Evolutionary conservation across 768 basidiomycete species (phyloP).

Genomic region (Tulasnella sp.): DNA sequence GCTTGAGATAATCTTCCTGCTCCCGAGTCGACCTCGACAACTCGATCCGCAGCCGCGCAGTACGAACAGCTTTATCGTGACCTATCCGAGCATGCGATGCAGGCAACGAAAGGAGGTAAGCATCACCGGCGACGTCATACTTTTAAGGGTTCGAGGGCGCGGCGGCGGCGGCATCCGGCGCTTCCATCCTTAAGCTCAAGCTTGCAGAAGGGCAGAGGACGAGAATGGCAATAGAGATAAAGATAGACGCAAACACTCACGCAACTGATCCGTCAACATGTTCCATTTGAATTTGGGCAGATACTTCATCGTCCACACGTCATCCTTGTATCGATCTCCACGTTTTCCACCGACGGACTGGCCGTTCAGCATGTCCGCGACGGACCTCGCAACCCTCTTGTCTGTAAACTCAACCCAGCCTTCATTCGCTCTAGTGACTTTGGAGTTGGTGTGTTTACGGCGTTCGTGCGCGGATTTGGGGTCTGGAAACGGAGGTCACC

Average conservation of each 20-base stretch:
- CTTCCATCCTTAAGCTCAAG: background rate
- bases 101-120: background rate
- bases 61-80: constrained; percentile 69
- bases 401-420: constrained; percentile 99
- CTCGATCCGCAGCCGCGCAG: constrained; percentile 86
- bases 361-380: constrained; percentile 95
- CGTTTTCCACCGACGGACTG: constrained; percentile 93
- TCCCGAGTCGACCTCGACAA: constrained; percentile 82
- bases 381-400: constrained; percentile 82
- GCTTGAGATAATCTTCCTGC: constrained; percentile 87
- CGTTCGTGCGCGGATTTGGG: constrained; percentile 82
- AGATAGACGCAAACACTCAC: constrained; percentile 60
- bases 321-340: constrained; percentile 86
- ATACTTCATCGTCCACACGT: constrained; percentile 99
- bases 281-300: constrained; percentile 97
- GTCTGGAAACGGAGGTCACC: constrained; percentile 47
- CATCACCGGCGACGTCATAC: background rate
- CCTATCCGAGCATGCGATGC: constrained; percentile 64
- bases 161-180: background rate
- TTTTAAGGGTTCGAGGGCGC: background rate
- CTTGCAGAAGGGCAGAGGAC: background rate
- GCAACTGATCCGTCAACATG: constrained; percentile 97
- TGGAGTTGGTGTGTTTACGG: constrained; percentile 74
- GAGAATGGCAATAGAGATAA: background rate
- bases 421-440: constrained; percentile 85